These are phyloP conservation scores for Penstemon barbatus DNA, from an alignment of 257 asterid species.

Conservation along the genomic window DNA sequence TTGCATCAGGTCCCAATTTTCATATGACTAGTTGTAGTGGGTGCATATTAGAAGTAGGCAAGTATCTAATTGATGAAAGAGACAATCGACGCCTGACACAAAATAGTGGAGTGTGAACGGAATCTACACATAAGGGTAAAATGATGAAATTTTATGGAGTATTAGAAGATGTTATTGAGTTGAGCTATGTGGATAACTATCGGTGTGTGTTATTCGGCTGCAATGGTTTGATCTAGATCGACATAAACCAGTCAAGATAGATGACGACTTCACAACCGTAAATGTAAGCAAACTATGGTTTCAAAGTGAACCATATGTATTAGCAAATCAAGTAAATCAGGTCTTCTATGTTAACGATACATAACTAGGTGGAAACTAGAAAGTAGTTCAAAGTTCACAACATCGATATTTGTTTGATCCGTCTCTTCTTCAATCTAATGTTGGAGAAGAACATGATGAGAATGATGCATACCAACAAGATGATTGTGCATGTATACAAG, in stretches of 20 bases:
- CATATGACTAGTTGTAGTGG: not conserved
- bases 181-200: not conserved
- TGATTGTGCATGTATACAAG: too few species aligned
- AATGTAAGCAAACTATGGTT: not conserved
- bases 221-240: not conserved
- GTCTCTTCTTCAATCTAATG: not conserved
- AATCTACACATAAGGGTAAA: not conserved
- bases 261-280: not conserved
- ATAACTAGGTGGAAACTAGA: too few species aligned
- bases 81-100: too few species aligned
- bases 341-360: too few species aligned
- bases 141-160: not conserved
- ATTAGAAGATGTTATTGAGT: not conserved
- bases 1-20: not conserved
- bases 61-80: too few species aligned
- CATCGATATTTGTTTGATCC: not conserved
- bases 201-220: not conserved
- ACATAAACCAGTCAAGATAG: not conserved
- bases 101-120: too few species aligned
- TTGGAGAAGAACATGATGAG: too few species aligned
- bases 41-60: too few species aligned
- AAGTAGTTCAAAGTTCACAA: not conserved
- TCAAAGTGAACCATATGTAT: too few species aligned
- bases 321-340: too few species aligned
- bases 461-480: too few species aligned